phyloP scores from a whole-genome alignment of 1,284 basidiomycete species.

The Ustilago bromivora region DNA sequence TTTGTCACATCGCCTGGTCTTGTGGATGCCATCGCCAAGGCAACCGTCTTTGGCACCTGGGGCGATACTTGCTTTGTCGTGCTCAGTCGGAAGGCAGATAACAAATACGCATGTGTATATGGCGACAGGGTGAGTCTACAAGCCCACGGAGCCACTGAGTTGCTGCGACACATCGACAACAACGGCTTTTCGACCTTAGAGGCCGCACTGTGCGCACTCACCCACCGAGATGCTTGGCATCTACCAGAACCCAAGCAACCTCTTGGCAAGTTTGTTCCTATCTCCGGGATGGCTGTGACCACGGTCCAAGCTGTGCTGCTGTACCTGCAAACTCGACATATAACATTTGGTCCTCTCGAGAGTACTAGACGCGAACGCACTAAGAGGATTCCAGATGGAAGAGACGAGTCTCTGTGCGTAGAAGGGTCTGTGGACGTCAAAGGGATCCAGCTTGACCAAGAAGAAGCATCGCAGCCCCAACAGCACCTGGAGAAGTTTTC shows the following conservation, averaged over 20 bases:
- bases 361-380: not conserved
- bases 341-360: slow-evolving; percentile 10
- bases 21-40: slow-evolving; percentile 13
- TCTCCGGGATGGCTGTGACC: slow-evolving; percentile 10
- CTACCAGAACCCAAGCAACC: not conserved
- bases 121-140: not conserved
- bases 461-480: not conserved
- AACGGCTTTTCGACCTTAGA: not conserved
- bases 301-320: slow-evolving; percentile 25
- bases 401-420: not conserved
- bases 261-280: not conserved
- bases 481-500: not conserved
- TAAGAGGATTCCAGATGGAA: not conserved
- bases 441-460: not conserved
- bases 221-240: not conserved
- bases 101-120: slow-evolving; percentile 13
- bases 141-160: not conserved
- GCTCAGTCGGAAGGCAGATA: not conserved
- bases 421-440: not conserved
- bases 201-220: not conserved
- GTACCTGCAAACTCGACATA: slow-evolving; percentile 31
- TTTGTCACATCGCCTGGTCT: not conserved
- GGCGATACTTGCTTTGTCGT: slow-evolving; percentile 39
- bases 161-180: not conserved
- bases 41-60: slow-evolving; percentile 16